Percentiles rank a stretch among this genome's conserved stretches.
phyloP scores from a whole-genome alignment of 169 alveolate species.

The Theileria orientalis region DNA sequence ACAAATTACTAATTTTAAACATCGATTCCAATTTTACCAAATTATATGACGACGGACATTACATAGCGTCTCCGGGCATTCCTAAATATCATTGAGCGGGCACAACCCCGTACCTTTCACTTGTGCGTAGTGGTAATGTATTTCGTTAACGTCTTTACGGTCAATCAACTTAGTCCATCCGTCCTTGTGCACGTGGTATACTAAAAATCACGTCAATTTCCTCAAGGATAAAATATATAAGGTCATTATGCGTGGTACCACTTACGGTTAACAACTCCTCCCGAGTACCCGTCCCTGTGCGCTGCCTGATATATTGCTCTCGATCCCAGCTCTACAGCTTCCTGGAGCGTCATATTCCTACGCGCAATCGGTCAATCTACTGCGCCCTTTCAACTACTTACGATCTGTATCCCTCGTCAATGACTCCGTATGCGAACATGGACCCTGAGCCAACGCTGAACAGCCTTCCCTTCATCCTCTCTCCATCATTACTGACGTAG shows the following conservation, averaged over 20 bases:
- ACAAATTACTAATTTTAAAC: neutral
- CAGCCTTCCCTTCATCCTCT: conserved; percentile 85
- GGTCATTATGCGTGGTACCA: too few species aligned
- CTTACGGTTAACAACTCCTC: conserved; percentile 90
- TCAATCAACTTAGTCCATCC: conserved; percentile 91
- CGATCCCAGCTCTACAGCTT: conserved; percentile 96
- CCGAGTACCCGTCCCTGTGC: conserved; percentile 98
- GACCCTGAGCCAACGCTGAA: conserved; percentile 98
- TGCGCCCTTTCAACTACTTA: too few species aligned
- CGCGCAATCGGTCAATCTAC: neutral
- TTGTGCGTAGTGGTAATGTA: conserved; percentile 85
- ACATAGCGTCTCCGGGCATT: conserved; percentile 21
- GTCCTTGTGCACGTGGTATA: conserved; percentile 91
- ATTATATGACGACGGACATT: neutral
- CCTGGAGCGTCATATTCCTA: conserved; percentile 90
- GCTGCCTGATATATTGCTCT: conserved; percentile 98
- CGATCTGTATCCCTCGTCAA: conserved; percentile 90
- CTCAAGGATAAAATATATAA: neutral
- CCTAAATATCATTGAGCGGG: conserved; percentile 5
- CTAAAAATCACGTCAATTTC: conserved; percentile 63
- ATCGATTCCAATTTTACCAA: neutral
- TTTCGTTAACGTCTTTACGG: conserved; percentile 87
- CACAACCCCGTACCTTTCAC: conserved; percentile 51
- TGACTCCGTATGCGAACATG: conserved; percentile 97
- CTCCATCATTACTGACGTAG: conserved; percentile 93